phyloP scores from a whole-genome alignment of 441 rosid species.

The Gossypium lobatum region DNA sequence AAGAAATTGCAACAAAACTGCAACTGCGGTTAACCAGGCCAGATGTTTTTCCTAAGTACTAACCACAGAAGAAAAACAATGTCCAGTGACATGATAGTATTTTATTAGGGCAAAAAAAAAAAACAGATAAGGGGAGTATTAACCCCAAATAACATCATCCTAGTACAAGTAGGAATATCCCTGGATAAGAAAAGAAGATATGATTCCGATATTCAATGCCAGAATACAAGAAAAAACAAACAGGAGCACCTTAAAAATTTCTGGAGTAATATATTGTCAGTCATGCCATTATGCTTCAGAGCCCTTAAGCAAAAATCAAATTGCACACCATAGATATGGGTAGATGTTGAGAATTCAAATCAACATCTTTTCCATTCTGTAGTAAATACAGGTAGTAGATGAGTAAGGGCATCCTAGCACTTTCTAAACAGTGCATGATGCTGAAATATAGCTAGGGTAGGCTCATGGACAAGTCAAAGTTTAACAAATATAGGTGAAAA shows the following conservation, averaged over 20 bases:
- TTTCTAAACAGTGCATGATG: background rate
- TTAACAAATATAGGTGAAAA: background rate
- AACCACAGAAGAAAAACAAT: background rate
- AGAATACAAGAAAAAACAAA: background rate
- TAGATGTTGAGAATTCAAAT: background rate
- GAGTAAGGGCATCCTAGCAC: background rate
- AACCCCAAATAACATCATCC: background rate
- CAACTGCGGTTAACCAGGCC: background rate
- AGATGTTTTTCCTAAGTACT: background rate
- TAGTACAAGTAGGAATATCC: background rate
- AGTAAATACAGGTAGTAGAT: background rate
- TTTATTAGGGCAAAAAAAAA: background rate
- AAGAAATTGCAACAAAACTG: background rate
- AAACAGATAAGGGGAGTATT: background rate
- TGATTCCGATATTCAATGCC: background rate
- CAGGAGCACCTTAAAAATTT: background rate
- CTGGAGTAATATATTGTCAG: background rate
- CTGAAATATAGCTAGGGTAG: background rate
- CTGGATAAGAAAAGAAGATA: background rate
- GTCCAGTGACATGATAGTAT: background rate
- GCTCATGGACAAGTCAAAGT: background rate
- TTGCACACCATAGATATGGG: background rate
- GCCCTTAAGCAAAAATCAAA: conserved; percentile 2
- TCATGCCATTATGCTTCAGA: background rate
- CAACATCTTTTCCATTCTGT: background rate